Conservation (phyloP, 179 eudicot species). For the Beta corolliflora region DNA sequence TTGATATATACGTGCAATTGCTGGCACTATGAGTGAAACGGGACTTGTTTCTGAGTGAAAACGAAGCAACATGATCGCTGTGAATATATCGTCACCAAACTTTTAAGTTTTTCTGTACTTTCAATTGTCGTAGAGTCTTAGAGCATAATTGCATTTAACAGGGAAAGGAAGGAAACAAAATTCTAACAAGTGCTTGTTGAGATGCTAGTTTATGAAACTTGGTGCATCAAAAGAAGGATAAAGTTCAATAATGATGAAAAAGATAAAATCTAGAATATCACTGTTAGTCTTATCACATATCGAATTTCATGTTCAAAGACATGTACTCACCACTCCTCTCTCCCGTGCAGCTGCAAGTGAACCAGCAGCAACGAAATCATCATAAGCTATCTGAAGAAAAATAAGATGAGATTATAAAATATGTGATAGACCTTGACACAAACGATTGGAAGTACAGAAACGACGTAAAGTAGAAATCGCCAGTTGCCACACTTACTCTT, state of each 20-base stretch:
- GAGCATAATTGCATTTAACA: background rate
- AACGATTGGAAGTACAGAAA: background rate
- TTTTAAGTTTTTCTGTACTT: background rate
- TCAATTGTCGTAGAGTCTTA: background rate
- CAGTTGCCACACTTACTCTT: background rate
- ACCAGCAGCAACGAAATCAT: conserved; percentile 89
- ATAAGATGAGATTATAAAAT: conserved; percentile 14
- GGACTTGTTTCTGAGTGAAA: background rate
- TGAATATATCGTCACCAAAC: background rate
- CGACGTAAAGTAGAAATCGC: no score
- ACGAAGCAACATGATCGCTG: background rate
- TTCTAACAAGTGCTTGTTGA: background rate
- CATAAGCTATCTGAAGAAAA: conserved; percentile 77
- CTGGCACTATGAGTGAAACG: background rate
- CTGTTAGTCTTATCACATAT: background rate
- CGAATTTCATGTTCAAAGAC: conserved; percentile 4
- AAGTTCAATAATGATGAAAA: background rate
- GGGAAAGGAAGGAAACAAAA: background rate
- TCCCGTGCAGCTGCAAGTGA: conserved; percentile 91
- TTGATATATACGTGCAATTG: background rate
- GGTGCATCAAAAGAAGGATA: background rate
- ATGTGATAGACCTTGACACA: background rate
- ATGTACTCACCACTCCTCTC: conserved; percentile 87
- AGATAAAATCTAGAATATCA: background rate
- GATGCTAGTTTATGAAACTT: background rate